Evolutionary conservation across 2,329 filamentous ascomycete species (phyloP), one percentile per base, ranked within the genome.

Genomic region (Blastomyces emzantsi): DNA sequence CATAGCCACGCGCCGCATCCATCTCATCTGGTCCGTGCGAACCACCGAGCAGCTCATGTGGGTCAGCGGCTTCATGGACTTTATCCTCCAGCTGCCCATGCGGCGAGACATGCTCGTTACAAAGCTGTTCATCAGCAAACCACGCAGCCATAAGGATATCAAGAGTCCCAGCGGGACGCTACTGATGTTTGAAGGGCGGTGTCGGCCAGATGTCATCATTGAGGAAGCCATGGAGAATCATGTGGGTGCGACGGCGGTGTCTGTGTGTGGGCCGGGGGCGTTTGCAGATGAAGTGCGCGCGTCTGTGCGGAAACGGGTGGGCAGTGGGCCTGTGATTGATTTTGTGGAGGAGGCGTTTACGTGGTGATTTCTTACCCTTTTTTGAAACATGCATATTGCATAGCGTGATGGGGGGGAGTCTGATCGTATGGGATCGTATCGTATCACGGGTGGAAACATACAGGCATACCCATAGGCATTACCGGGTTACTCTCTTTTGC

Each of bases 331-430:
- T 47, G 77, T 77, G 60, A 73, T 87, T 9, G 85, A 87, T 74
- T 87, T 87, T 73, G 79, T 84, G 25, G 85, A 88, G 71, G 85
- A 88, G 75, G 83, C 83, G 49, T 88, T 87, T 73, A 87, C 84
- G 1, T 87, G 85, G 77, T 87, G 72, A 68, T 22, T 49, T 8
- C 19, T 6, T 19, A 19, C 33, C 4, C 33, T 33, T 33, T 33
- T 33, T 33, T 33, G 3, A 5, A 33, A 33, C 43, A 45, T 45
- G 1, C 17, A 45, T 17, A 45, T 45, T 45, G 5, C 17, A 45
- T 45, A 45, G 17, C 43, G 15, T 19, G 43, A 45, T 15, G 15
- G 5, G 17, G 15, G 28, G 33, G 33, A 33, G 33, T 33, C 33
- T 5, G 33, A 33, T 33, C 33, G n/a, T n/a, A n/a, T n/a, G n/a